Evolutionary conservation across 2,329 filamentous ascomycete genomes (phyloP).

Genomic region (Alternaria arborescens): DNA sequence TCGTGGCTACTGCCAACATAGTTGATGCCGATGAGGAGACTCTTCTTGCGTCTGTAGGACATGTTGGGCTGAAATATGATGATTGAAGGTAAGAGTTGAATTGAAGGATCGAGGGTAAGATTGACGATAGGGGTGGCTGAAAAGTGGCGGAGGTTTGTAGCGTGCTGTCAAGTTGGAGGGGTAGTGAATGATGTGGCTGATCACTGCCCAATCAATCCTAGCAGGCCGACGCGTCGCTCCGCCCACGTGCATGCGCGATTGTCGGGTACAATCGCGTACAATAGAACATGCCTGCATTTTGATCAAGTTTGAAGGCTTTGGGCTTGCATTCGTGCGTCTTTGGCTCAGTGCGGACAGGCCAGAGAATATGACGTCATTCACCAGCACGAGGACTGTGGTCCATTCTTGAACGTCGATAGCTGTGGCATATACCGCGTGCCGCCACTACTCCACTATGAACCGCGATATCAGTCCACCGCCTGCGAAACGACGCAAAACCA

Average conservation of each 20-base stretch:
- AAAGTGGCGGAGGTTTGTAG: background rate
- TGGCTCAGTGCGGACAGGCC: background rate
- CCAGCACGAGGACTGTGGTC: background rate
- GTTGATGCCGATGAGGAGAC: slow-evolving; percentile 64
- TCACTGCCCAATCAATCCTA: slow-evolving; percentile 22
- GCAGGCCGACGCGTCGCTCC: slow-evolving; percentile 16
- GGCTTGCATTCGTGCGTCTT: background rate
- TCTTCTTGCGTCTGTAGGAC: slow-evolving; percentile 52
- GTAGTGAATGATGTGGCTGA: slow-evolving; percentile 32
- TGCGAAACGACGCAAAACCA: slow-evolving; percentile 30
- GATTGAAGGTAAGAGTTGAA: too few species aligned
- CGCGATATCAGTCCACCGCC: slow-evolving; percentile 40
- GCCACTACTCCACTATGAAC: slow-evolving; percentile 19
- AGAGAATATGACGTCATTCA: slow-evolving; percentile 18
- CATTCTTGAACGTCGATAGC: background rate
- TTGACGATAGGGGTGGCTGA: slow-evolving; percentile 2
- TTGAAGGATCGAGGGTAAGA: background rate
- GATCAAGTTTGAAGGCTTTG: background rate
- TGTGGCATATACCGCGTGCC: background rate
- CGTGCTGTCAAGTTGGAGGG: slow-evolving; percentile 23
- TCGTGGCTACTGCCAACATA: slow-evolving; percentile 56
- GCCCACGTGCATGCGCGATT: slow-evolving; percentile 10
- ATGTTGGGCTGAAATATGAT: slow-evolving; percentile 9
- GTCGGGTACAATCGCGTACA: background rate
- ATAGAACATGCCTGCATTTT: background rate